Evolutionary conservation across 352 stramenopile species (phyloP).

Genomic region (Globisporangium megalacanthum): DNA sequence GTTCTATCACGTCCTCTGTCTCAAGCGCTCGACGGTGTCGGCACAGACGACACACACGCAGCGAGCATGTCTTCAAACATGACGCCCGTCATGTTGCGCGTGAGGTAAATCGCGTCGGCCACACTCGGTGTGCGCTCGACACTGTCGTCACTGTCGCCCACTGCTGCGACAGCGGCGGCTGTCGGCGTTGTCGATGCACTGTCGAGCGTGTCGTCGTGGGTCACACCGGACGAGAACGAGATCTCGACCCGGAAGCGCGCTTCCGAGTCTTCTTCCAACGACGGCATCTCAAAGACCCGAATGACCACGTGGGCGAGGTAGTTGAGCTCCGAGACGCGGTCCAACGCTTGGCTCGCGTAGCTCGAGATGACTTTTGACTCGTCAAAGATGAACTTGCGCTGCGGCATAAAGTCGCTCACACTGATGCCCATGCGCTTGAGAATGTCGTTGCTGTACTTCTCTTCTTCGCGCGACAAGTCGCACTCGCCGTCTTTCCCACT

Average conservation of each 20-base stretch:
- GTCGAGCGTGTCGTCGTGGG: slow-evolving; percentile 30
- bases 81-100: slow-evolving; percentile 79
- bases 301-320: slow-evolving; percentile 99
- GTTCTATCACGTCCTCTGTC: not conserved
- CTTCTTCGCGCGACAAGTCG: slow-evolving; percentile 72
- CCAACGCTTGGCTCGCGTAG: slow-evolving; percentile 58
- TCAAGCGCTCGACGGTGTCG: slow-evolving; percentile 19
- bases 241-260: slow-evolving; percentile 86
- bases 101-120: slow-evolving; percentile 77
- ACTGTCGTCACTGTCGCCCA: slow-evolving; percentile 1
- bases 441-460: slow-evolving; percentile 82
- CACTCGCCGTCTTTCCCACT: slow-evolving; percentile 52
- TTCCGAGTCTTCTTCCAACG: slow-evolving; percentile 73
- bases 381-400: slow-evolving; percentile 78
- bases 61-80: slow-evolving; percentile 89
- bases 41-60: slow-evolving; percentile 74
- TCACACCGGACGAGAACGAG: slow-evolving; percentile 73
- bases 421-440: slow-evolving; percentile 83
- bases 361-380: slow-evolving; percentile 79
- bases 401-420: slow-evolving; percentile 70
- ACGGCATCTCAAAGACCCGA: slow-evolving; percentile 96
- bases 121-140: slow-evolving; percentile 22
- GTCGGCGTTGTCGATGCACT: not conserved
- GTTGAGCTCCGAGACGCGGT: slow-evolving; percentile 93
- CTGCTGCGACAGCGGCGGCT: not conserved